These are phyloP conservation scores for Xylariaceae sp. DNA, from an alignment of 2,329 filamentous ascomycete genomes.

Conservation along the genomic window DNA sequence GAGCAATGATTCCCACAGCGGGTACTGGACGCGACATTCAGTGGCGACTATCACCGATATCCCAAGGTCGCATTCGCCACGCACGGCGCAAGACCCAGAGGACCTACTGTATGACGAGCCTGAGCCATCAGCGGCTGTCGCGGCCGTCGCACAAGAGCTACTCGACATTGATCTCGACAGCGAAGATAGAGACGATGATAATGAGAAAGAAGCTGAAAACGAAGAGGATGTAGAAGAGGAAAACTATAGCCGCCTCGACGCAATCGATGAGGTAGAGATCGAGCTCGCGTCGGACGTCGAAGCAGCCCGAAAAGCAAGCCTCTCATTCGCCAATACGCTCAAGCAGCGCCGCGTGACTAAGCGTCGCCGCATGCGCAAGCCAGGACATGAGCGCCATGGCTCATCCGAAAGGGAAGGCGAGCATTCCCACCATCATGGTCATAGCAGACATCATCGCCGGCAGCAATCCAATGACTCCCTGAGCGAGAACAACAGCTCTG, in stretches of 20 bases:
- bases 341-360: constrained; percentile 37
- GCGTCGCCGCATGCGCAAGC: constrained; percentile 30
- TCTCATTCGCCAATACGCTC: constrained; percentile 29
- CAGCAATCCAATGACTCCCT: constrained; percentile 15
- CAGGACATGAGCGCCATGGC: constrained; percentile 23
- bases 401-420: constrained; percentile 18
- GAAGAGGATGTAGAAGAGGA: constrained; percentile 26
- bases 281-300: constrained; percentile 33
- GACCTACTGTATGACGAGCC: constrained; percentile 31
- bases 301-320: constrained; percentile 30
- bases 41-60: constrained; percentile 31
- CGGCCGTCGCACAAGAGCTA: constrained; percentile 50
- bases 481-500: constrained; percentile 21
- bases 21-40: constrained; percentile 42
- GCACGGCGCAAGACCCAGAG: neutral
- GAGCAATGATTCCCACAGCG: constrained; percentile 39
- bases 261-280: constrained; percentile 27
- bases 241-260: too few relatives aligned
- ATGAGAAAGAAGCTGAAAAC: constrained; percentile 31
- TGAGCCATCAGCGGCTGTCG: constrained; percentile 50
- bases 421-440: too few relatives aligned
- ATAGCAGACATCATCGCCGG: constrained; percentile 15
- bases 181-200: constrained; percentile 37
- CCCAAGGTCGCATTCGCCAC: constrained; percentile 25
- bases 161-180: constrained; percentile 34